These are phyloP conservation scores for Evansstolkia leycettana DNA, from an alignment of 495 filamentous ascomycete species.

Conservation along the genomic window DNA sequence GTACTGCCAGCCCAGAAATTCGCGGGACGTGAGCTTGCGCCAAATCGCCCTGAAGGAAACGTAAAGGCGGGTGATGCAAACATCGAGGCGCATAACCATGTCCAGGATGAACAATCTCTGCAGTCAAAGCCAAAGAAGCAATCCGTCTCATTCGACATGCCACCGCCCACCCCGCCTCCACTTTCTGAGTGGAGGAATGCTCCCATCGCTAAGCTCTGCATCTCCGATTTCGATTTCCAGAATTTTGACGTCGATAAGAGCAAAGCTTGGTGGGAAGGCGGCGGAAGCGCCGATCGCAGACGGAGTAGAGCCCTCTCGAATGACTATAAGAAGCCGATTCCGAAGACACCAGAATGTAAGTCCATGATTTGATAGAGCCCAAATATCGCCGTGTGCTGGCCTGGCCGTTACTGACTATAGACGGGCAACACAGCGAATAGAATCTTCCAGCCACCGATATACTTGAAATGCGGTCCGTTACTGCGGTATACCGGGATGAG, in stretches of 20 bases:
- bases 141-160: slow-evolving; percentile 35
- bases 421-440: slow-evolving; percentile 43
- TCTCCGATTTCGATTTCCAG: slow-evolving; percentile 32
- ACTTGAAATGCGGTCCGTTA: slow-evolving; percentile 81
- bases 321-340: slow-evolving; percentile 25
- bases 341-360: slow-evolving; percentile 23
- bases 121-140: slow-evolving; percentile 26
- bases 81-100: slow-evolving; percentile 4
- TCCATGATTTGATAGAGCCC: too few relatives aligned
- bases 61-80: background rate
- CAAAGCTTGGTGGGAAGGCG: slow-evolving; percentile 37
- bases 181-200: slow-evolving; percentile 33
- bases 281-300: slow-evolving; percentile 19
- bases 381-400: too few relatives aligned
- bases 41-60: background rate
- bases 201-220: slow-evolving; percentile 18
- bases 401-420: slow-evolving; percentile 1
- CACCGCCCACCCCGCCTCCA: slow-evolving; percentile 34
- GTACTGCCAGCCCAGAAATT: too few relatives aligned
- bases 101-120: slow-evolving; percentile 11
- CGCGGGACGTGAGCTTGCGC: background rate
- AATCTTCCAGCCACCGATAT: slow-evolving; percentile 68
- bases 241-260: slow-evolving; percentile 24
- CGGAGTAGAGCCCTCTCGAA: slow-evolving; percentile 30
- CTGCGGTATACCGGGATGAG: slow-evolving; percentile 78